Evolutionary conservation across 345 rosid species (phyloP).

Genomic region (Isatis tinctoria): DNA sequence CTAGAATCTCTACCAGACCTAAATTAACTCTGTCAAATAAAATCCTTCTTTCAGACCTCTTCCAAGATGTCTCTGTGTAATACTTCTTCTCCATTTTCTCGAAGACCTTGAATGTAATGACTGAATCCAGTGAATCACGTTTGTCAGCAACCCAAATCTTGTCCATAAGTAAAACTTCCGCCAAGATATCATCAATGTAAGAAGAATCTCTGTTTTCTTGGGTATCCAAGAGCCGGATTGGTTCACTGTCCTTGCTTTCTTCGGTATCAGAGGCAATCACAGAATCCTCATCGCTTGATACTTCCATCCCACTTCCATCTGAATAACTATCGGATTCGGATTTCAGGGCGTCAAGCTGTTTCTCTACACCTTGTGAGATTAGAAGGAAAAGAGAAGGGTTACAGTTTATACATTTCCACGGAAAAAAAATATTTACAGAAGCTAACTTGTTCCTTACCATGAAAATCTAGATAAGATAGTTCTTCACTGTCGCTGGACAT

Average conservation of each 20-base stretch:
- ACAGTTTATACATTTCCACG: background rate
- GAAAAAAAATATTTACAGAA: background rate
- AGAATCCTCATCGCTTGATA: conserved; percentile 58
- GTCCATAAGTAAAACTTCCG: conserved; percentile 49
- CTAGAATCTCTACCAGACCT: conserved; percentile 44
- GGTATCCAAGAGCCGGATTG: conserved; percentile 12
- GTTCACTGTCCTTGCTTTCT: conserved; percentile 38
- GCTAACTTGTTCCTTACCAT: conserved; percentile 36
- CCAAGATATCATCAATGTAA: conserved; percentile 59
- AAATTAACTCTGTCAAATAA: conserved; percentile 64
- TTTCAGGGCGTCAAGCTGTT: conserved; percentile 46
- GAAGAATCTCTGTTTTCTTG: conserved; percentile 58
- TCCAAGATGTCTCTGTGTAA: conserved; percentile 58
- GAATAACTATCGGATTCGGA: conserved; percentile 53
- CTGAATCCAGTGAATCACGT: conserved; percentile 32
- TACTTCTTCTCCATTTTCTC: conserved; percentile 79
- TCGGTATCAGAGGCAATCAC: conserved; percentile 5
- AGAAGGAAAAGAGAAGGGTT: background rate
- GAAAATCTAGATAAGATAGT: conserved; percentile 26
- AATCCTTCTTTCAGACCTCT: conserved; percentile 65
- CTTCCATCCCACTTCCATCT: conserved; percentile 49
- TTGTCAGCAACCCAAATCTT: conserved; percentile 20
- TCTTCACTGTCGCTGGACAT: conserved; percentile 29
- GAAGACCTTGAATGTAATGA: conserved; percentile 43
- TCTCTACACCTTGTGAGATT: conserved; percentile 35